These are phyloP conservation scores for Morella rubra DNA, from an alignment of 306 rosid species.

Conservation along the genomic window DNA sequence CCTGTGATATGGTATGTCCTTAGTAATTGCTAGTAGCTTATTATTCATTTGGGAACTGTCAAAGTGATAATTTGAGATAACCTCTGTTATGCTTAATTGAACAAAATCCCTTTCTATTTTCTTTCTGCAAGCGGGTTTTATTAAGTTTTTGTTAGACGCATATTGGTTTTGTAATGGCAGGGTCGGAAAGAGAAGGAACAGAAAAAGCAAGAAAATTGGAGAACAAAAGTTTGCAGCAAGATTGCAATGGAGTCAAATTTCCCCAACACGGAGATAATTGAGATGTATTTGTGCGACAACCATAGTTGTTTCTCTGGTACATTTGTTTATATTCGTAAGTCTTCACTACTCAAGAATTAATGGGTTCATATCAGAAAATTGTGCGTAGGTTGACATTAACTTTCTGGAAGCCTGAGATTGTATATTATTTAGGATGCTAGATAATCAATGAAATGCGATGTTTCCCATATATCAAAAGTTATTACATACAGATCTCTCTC, in stretches of 20 bases:
- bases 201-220: slow-evolving; percentile 62
- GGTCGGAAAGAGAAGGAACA: slow-evolving; percentile 58
- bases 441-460: neutral
- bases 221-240: slow-evolving; percentile 54
- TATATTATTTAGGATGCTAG: slow-evolving; percentile 5
- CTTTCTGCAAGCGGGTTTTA: neutral
- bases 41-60: slow-evolving; percentile 8
- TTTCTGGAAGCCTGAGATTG: neutral
- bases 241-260: slow-evolving; percentile 68
- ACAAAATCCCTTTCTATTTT: too few relatives aligned
- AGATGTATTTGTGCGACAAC: slow-evolving; percentile 62
- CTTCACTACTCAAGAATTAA: neutral
- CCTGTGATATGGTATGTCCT: slow-evolving; percentile 62
- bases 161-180: slow-evolving; percentile 45
- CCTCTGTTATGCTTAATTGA: slow-evolving; percentile 4
- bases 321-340: slow-evolving; percentile 13
- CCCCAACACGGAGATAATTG: slow-evolving; percentile 62
- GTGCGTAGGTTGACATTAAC: slow-evolving; percentile 4
- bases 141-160: neutral
- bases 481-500: neutral
- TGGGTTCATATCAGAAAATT: neutral
- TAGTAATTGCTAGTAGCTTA: slow-evolving; percentile 4
- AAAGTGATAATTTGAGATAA: slow-evolving; percentile 2
- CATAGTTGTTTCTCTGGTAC: slow-evolving; percentile 63
- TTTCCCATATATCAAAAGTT: neutral